Evolutionary conservation across 73 alveolate genomes (phyloP).

Genomic region (Paramecium pentaurelia): DNA sequence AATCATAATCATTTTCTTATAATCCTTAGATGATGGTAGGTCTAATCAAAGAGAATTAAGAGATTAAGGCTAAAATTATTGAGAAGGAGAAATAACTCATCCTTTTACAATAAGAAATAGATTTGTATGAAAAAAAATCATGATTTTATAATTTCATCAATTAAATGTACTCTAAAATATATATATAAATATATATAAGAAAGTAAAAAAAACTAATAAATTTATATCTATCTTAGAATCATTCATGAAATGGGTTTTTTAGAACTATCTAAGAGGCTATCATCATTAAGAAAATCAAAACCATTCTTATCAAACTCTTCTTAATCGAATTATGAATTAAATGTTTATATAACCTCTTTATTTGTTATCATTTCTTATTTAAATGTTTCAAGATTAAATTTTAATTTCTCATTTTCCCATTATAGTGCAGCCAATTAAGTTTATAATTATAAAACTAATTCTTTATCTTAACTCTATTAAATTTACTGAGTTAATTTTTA

Average conservation of each 20-base stretch:
- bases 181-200: neutral
- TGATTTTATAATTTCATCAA: neutral
- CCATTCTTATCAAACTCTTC: constrained; percentile 25
- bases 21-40: neutral
- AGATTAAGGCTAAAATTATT: neutral
- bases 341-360: neutral
- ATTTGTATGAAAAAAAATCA: neutral
- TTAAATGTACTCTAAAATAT: neutral
- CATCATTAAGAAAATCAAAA: constrained; percentile 3
- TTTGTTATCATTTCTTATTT: neutral
- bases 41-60: neutral
- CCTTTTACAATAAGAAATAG: neutral
- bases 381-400: constrained; percentile 9
- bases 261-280: neutral
- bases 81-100: neutral
- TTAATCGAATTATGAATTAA: constrained; percentile 15
- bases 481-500: neutral
- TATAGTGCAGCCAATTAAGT: neutral
- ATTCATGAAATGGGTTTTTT: neutral
- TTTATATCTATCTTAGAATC: neutral
- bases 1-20: neutral
- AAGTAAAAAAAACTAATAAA: neutral
- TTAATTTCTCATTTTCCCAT: constrained; percentile 39
- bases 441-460: neutral
- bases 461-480: neutral